Evolutionary conservation across 805 yeast species (phyloP).

Genomic region (Pichia cabralensis): DNA sequence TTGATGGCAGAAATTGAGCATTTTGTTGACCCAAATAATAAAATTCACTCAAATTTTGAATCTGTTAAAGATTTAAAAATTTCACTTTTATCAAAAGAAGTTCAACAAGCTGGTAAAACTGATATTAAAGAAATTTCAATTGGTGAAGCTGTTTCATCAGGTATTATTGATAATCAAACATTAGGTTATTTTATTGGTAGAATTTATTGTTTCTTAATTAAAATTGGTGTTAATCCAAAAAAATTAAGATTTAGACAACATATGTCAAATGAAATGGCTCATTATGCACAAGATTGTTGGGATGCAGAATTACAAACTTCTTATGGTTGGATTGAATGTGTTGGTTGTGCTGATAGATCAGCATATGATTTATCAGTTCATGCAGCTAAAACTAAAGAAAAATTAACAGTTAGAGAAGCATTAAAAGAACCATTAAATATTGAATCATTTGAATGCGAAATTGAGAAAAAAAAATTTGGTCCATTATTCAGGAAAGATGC

Average conservation of each 20-base stretch:
- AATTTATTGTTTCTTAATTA: conserved; percentile 72
- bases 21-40: conserved; percentile 88
- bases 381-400: conserved; percentile 89
- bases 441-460: conserved; percentile 73
- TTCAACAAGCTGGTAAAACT: conserved; percentile 81
- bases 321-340: conserved; percentile 99
- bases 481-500: conserved; percentile 97
- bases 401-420: conserved; percentile 86
- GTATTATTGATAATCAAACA: conserved; percentile 93
- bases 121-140: conserved; percentile 52
- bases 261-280: conserved; percentile 98
- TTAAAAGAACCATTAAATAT: conserved; percentile 77
- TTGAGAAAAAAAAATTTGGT: conserved; percentile 93
- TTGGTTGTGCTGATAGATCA: conserved; percentile 98
- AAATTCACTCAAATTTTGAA: conserved; percentile 69
- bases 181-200: conserved; percentile 95
- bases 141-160: conserved; percentile 83
- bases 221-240: conserved; percentile 80
- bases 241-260: conserved; percentile 96
- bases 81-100: conserved; percentile 73
- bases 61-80: conserved; percentile 67
- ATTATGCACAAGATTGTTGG: conserved; percentile 99
- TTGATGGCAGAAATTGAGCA: conserved; percentile 99
- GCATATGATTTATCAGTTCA: conserved; percentile 97
- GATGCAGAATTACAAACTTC: conserved; percentile 95